Base-by-base conservation (phyloP, 345 rosid genomes). In the Gossypium ekmanianum region DNA sequence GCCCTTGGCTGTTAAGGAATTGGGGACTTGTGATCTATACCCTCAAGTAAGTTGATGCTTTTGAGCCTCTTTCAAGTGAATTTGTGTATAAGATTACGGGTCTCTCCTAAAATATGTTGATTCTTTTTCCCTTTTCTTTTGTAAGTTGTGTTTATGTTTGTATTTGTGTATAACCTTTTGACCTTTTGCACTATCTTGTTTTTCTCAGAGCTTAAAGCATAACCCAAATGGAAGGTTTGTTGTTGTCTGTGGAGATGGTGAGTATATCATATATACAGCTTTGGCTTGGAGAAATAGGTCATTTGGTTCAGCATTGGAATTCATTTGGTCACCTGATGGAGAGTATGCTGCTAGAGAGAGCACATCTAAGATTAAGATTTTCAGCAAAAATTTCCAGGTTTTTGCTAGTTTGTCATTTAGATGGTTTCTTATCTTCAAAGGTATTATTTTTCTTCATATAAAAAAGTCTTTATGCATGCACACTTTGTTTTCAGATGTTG, bases 271-370 rank as follows among this genome's bases (percentile, higher is more conserved):
- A 80, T 96, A 96, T 74, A 96, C 98, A 9, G 98, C 99, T 78
- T 76, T 96, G 84, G 99, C 99, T 43, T 96, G 99, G 99, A 93
- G 99, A 85, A 96, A 96, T 80, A 89, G 97, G 84, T 96, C 99
- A 58, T 96, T 93, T 88, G 99, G 99, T 71, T 92, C 99, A 22
- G 98, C 97, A 34, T 76, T 96, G 83, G 99, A 96, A 84, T 92
- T 93, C 26, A 97, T 83, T 70, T 96, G 99, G 99, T 96, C 99
- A 22, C 85, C 94, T 13, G 99, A 96, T 41, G 97, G 99, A 67
- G 99, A 96, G 82, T 96, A 88, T 86, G 99, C 98, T 77, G 95
- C 89, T 73, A 88, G 97, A 83, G 99, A 96, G 84, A 96, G 97
- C 81, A 84, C 97, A 61, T 89, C 99, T 74, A 93, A 88, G 90